Conservation (phyloP, 2,329 filamentous ascomycete genomes). For the Alternaria brassicae region DNA sequence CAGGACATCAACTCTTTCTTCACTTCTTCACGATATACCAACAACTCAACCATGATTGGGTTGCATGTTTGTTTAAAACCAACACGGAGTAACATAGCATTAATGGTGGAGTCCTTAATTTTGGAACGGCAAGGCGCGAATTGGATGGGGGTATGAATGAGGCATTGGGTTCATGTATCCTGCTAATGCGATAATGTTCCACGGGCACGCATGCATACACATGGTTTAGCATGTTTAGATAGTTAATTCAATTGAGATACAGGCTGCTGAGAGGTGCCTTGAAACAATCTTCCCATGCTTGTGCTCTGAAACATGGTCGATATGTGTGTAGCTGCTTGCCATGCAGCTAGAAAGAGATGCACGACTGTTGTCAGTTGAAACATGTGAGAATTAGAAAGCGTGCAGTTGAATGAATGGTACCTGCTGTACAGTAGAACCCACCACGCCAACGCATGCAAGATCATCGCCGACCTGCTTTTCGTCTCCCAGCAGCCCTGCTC, state of each 20-base stretch:
- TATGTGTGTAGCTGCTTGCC: too few species aligned
- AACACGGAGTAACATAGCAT: conserved; percentile 17
- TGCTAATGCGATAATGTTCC: conserved; percentile 10
- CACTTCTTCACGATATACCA: conserved; percentile 11
- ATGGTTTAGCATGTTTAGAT: conserved; percentile 5
- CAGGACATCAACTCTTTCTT: conserved; percentile 1
- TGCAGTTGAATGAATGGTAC: not conserved
- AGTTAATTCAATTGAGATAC: conserved; percentile 1
- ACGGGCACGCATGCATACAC: not conserved
- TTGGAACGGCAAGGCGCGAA: not conserved
- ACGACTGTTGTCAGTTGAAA: not conserved
- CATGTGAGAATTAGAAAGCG: not conserved
- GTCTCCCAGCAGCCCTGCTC: not conserved
- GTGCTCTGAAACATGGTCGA: not conserved
- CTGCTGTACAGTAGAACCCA: not conserved
- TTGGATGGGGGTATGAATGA: conserved; percentile 1
- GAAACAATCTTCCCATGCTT: not conserved
- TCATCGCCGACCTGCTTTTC: not conserved
- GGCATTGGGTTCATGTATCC: not conserved
- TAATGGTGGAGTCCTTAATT: conserved; percentile 10
- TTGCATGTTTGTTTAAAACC: conserved; percentile 10
- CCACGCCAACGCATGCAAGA: not conserved
- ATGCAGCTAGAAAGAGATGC: too few species aligned
- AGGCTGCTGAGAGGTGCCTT: not conserved
- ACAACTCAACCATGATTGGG: conserved; percentile 8